Evolutionary conservation across 1,284 basidiomycete genomes (phyloP).

Genomic region (Pascua guehoae): DNA sequence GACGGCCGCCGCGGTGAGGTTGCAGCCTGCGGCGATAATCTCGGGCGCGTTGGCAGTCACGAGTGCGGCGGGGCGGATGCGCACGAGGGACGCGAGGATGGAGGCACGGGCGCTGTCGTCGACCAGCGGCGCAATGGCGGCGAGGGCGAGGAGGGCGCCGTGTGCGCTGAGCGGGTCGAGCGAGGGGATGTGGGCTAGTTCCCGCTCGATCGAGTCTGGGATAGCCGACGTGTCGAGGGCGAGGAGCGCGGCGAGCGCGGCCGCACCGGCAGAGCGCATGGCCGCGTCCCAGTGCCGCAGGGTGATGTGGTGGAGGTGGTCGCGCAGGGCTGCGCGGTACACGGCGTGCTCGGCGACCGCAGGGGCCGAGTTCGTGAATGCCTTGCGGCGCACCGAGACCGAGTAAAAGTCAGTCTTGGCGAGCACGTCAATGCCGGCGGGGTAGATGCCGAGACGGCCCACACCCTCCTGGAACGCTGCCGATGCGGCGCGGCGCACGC

Average conservation of each 20-base stretch:
- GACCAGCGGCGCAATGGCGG: slow-evolving; percentile 60
- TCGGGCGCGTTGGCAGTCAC: slow-evolving; percentile 68
- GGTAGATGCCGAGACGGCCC: slow-evolving; percentile 81
- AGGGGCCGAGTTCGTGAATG: slow-evolving; percentile 77
- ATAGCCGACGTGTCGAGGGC: slow-evolving; percentile 48
- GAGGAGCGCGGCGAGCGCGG: slow-evolving; percentile 68
- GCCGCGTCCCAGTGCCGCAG: slow-evolving; percentile 84
- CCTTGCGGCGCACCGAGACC: slow-evolving; percentile 76
- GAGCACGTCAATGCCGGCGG: slow-evolving; percentile 89
- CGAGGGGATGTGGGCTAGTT: slow-evolving; percentile 56
- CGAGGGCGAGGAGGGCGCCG: slow-evolving; percentile 71
- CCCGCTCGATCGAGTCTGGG: slow-evolving; percentile 31
- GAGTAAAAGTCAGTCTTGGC: slow-evolving; percentile 92
- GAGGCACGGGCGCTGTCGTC: slow-evolving; percentile 31
- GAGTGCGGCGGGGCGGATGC: slow-evolving; percentile 57
- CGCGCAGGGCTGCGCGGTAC: slow-evolving; percentile 67
- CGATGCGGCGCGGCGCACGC: slow-evolving; percentile 92
- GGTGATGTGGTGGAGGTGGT: slow-evolving; percentile 71
- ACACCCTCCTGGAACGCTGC: slow-evolving; percentile 98
- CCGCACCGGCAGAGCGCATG: slow-evolving; percentile 76
- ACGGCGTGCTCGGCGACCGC: slow-evolving; percentile 70
- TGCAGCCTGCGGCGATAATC: slow-evolving; percentile 69
- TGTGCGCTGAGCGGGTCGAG: slow-evolving; percentile 72
- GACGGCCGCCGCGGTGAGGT: slow-evolving; percentile 64
- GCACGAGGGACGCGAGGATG: slow-evolving; percentile 45